A percentile compares a stretch with the other conserved stretches of the same genome.
These are phyloP conservation scores for Talaromyces verruculosus DNA, from an alignment of 2,329 filamentous ascomycete genomes.

Conservation along the genomic window DNA sequence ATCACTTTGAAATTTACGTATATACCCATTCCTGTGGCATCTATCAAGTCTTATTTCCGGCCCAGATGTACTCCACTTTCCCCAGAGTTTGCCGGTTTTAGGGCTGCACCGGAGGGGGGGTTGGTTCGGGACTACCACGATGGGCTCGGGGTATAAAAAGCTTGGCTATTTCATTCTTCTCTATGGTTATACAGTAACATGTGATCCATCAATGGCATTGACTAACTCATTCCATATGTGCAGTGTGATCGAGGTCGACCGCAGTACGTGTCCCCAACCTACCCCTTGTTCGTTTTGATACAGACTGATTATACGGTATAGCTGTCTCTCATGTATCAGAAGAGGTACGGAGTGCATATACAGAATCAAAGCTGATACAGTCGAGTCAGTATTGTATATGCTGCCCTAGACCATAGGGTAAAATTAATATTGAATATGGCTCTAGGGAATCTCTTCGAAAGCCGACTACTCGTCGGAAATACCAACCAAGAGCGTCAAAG, in stretches of 20 bases:
- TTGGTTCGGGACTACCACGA: background rate
- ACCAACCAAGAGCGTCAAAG: slow-evolving; percentile 13
- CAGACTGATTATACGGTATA: background rate
- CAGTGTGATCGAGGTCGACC: slow-evolving; percentile 22
- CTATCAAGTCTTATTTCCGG: slow-evolving; percentile 2
- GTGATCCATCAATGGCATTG: background rate
- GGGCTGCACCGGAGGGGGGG: background rate
- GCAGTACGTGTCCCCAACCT: slow-evolving; percentile 13
- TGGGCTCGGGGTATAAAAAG: background rate
- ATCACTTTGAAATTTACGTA: background rate
- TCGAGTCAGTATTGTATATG: slow-evolving; percentile 4
- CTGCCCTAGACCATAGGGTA: background rate
- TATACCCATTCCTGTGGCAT: background rate
- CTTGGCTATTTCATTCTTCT: background rate
- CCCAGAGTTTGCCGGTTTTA: background rate
- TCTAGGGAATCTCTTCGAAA: slow-evolving; percentile 17
- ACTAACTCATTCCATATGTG: background rate
- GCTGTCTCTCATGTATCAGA: slow-evolving; percentile 22
- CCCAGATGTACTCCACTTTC: background rate
- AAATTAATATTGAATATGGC: background rate
- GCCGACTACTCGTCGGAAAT: slow-evolving; percentile 12
- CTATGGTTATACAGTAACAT: background rate
- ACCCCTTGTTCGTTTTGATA: background rate
- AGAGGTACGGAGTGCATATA: slow-evolving; percentile 22
- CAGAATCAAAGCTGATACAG: slow-evolving; percentile 18